Conservation (phyloP, 305 asterid species). For the Solanum hybrid region DNA sequence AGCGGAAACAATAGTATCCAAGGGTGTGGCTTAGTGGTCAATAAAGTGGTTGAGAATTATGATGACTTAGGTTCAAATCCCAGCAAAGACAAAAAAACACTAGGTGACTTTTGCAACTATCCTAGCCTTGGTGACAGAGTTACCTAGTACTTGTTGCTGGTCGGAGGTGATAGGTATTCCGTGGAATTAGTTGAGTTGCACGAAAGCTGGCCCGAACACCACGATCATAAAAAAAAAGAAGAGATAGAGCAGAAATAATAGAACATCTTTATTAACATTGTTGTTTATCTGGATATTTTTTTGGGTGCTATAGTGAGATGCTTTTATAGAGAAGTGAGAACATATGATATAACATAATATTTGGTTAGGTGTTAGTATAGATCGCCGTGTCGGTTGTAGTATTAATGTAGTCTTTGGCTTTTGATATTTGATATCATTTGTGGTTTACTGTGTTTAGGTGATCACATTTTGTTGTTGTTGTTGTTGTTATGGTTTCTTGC, state of each 20-base stretch:
- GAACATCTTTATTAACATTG: neutral
- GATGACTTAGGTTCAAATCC: no score
- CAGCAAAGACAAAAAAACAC: no score
- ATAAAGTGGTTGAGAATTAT: no score
- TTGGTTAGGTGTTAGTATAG: neutral
- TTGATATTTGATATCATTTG: neutral
- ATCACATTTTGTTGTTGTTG: neutral
- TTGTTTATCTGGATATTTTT: neutral
- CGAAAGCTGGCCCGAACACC: fast-evolving
- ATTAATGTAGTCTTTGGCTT: neutral
- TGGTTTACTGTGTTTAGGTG: neutral
- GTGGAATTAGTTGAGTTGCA: no score
- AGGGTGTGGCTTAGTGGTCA: no score
- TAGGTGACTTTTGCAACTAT: no score
- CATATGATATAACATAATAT: neutral
- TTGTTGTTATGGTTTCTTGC: neutral
- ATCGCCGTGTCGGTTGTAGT: neutral
- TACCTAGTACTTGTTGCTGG: no score
- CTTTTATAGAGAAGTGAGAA: neutral
- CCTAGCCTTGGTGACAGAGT: no score
- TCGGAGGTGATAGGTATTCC: no score
- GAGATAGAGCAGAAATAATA: no score
- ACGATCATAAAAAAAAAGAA: no score
- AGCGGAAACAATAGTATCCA: neutral
- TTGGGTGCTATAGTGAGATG: neutral